Evolutionary conservation across 2,329 filamentous ascomycete species (phyloP).

Genomic region (Alternaria atra): DNA sequence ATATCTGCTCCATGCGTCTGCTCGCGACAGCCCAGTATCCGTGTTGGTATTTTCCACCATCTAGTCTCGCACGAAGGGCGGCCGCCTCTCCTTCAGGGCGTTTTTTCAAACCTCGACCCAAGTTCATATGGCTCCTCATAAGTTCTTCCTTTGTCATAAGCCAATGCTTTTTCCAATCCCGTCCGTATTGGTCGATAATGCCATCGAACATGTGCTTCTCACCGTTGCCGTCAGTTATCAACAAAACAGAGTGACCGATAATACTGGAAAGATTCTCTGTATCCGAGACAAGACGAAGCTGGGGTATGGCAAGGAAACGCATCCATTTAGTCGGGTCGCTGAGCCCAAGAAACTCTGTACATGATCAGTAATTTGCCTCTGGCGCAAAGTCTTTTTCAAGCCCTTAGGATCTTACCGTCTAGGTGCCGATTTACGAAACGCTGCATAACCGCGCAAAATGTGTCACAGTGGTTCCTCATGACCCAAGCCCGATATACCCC

Average conservation of each 20-base stretch:
- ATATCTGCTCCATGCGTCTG: not conserved
- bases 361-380: not conserved
- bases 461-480: not conserved
- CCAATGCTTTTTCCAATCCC: slow-evolving; percentile 1
- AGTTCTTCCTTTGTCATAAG: not conserved
- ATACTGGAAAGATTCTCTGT: not conserved
- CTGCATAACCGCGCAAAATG: not conserved
- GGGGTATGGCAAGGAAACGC: not conserved
- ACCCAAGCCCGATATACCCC: not conserved
- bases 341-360: not conserved
- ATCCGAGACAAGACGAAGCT: not conserved
- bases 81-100: not conserved
- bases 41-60: not conserved
- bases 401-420: not conserved
- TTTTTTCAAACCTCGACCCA: not conserved
- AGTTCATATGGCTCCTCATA: not conserved
- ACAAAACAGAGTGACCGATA: not conserved
- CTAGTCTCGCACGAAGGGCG: not conserved
- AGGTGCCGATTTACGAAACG: not conserved
- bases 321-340: not conserved
- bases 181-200: slow-evolving; percentile 2
- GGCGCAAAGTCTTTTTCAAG: not conserved
- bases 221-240: not conserved
- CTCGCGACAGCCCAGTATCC: not conserved
- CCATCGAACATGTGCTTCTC: not conserved